Evolutionary conservation across 345 rosid species (phyloP).

Genomic region (Hibiscus trionum): DNA sequence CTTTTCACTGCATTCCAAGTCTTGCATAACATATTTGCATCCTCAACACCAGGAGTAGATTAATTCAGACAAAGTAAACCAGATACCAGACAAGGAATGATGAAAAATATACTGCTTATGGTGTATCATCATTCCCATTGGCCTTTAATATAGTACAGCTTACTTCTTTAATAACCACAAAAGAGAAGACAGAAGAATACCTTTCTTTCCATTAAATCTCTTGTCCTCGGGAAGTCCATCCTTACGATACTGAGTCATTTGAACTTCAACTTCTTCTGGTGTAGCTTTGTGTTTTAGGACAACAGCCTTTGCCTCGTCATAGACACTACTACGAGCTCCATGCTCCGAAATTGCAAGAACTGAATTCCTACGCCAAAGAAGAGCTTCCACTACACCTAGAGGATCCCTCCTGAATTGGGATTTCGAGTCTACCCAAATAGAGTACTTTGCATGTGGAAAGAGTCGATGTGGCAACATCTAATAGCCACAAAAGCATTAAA

Average conservation of each 20-base stretch:
- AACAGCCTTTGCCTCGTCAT: slow-evolving; percentile 93
- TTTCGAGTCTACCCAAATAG: slow-evolving; percentile 95
- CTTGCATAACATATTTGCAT: not conserved
- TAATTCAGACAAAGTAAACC: not conserved
- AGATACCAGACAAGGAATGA: not conserved
- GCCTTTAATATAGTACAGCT: not conserved
- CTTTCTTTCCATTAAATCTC: slow-evolving; percentile 78
- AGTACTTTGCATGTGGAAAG: slow-evolving; percentile 67
- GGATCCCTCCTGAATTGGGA: slow-evolving; percentile 97
- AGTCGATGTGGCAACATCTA: slow-evolving; percentile 95
- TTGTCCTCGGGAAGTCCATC: slow-evolving; percentile 79
- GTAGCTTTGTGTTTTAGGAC: slow-evolving; percentile 79
- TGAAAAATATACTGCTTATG: not conserved
- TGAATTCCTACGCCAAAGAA: slow-evolving; percentile 86
- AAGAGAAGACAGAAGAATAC: slow-evolving; percentile 20
- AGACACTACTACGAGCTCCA: slow-evolving; percentile 91
- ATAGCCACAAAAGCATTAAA: slow-evolving; percentile 8
- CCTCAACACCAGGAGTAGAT: not conserved
- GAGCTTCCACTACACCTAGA: slow-evolving; percentile 77
- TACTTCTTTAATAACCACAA: not conserved
- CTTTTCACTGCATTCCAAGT: not conserved
- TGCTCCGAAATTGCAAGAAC: slow-evolving; percentile 87
- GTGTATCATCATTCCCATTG: not conserved
- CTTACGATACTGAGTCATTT: slow-evolving; percentile 50
- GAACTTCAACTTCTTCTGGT: slow-evolving; percentile 84